A percentile compares a stretch with the other conserved stretches of the same genome.
phyloP scores from a whole-genome alignment of 257 asterid genomes.

The Verbena officinalis region DNA sequence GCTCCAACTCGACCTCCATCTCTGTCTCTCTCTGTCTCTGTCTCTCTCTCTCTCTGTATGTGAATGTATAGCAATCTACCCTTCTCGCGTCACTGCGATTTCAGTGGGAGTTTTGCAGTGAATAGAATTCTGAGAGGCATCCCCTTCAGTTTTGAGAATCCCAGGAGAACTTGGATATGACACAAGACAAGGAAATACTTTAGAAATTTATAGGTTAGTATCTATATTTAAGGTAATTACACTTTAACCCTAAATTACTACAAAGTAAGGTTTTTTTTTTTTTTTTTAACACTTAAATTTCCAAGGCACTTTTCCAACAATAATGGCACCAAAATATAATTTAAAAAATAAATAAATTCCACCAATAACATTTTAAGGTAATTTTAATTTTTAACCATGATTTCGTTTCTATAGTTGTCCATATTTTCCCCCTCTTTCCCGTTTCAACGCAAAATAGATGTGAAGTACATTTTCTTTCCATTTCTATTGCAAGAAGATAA shows the following conservation, averaged over 20 bases:
- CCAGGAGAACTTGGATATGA: neutral
- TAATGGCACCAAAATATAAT: too few relatives aligned
- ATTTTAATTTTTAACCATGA: too few relatives aligned
- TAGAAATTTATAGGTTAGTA: neutral
- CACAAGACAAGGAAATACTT: conserved; percentile 19
- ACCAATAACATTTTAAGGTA: too few relatives aligned
- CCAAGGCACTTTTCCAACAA: too few relatives aligned
- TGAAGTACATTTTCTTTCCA: too few relatives aligned
- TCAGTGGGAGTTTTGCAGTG: conserved; percentile 25
- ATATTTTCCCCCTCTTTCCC: too few relatives aligned
- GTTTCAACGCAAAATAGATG: too few relatives aligned
- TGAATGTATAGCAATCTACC: neutral
- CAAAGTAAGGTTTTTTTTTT: too few relatives aligned
- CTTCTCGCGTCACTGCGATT: neutral
- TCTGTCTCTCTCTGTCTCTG: neutral
- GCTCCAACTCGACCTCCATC: conserved; percentile 95
- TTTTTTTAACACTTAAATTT: too few relatives aligned
- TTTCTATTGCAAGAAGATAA: too few relatives aligned
- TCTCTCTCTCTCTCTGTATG: neutral
- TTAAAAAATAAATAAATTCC: too few relatives aligned
- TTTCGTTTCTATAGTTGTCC: too few relatives aligned
- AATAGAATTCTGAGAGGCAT: conserved; percentile 16
- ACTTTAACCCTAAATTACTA: neutral
- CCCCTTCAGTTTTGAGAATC: conserved; percentile 19
- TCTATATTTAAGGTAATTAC: conserved; percentile 4